A percentile compares a stretch with the other conserved stretches of the same genome.
Conservation (phyloP, 805 yeast species). For the Candida bentonensis region DNA sequence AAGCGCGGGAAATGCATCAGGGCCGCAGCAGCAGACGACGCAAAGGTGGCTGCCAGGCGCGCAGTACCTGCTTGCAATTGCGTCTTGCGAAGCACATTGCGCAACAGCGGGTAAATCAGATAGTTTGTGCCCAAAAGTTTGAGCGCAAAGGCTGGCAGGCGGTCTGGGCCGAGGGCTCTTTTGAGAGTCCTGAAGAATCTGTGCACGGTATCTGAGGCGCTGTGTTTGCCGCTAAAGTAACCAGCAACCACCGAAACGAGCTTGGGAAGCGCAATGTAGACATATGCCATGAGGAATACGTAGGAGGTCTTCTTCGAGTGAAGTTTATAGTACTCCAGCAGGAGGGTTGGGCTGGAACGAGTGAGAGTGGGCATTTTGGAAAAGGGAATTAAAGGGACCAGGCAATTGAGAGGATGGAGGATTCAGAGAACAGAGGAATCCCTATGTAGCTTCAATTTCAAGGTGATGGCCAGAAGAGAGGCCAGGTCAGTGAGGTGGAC, state of each 20-base stretch:
- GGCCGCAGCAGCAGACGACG: not conserved
- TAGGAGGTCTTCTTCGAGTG: not conserved
- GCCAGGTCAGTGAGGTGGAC: too few species aligned
- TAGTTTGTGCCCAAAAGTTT: conserved; percentile 7
- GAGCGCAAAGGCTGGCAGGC: conserved; percentile 11
- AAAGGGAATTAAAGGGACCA: too few species aligned
- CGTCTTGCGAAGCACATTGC: not conserved
- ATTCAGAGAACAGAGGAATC: too few species aligned
- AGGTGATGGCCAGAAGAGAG: too few species aligned
- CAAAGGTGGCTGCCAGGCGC: not conserved
- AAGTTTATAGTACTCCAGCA: not conserved
- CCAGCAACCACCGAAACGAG: conserved; percentile 7
- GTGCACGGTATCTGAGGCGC: not conserved
- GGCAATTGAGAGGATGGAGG: too few species aligned
- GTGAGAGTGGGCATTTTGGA: too few species aligned
- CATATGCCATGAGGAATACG: conserved; percentile 9
- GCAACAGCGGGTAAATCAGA: conserved; percentile 4
- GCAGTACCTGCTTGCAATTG: not conserved
- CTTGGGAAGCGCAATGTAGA: conserved; percentile 9
- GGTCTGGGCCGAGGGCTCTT: conserved; percentile 5
- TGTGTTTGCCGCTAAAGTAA: conserved; percentile 2
- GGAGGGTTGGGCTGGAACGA: too few species aligned
- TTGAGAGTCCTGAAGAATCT: conserved; percentile 5
- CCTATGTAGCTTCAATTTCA: too few species aligned
- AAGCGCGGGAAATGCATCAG: not conserved